Percentiles rank a stretch among this genome's conserved stretches.
Conservation (phyloP, 2,329 filamentous ascomycete species). For the Colletotrichum tropicicola region DNA sequence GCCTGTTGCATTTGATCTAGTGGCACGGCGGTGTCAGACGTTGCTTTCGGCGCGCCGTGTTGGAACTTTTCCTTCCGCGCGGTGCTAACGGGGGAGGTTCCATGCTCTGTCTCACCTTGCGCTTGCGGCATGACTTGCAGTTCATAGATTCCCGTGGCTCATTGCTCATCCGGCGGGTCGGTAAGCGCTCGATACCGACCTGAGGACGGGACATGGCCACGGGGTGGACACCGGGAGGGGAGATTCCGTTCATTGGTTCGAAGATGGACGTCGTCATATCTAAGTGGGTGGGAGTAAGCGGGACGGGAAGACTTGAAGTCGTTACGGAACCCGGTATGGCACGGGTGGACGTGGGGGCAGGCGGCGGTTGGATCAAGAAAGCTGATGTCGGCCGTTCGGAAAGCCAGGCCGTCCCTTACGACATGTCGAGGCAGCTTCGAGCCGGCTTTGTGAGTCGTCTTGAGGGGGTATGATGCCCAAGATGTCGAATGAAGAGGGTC, state of each 20-base stretch:
- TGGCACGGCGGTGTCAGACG: slow-evolving; percentile 21
- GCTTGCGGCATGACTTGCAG: slow-evolving; percentile 92
- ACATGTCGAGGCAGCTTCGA: slow-evolving; percentile 14
- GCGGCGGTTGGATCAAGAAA: slow-evolving; percentile 1
- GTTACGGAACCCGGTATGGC: neutral
- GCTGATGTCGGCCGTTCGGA: slow-evolving; percentile 1
- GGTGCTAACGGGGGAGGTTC: neutral
- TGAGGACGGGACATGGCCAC: slow-evolving; percentile 76
- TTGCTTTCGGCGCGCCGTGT: neutral
- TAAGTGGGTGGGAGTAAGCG: neutral
- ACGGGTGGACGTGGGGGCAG: neutral
- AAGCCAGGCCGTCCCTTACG: slow-evolving; percentile 4
- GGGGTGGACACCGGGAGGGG: slow-evolving; percentile 54
- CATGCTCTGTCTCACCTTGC: slow-evolving; percentile 71
- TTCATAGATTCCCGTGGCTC: slow-evolving; percentile 93
- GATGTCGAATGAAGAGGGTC: neutral
- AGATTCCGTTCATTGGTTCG: slow-evolving; percentile 51
- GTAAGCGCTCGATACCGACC: slow-evolving; percentile 83
- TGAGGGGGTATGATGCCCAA: neutral
- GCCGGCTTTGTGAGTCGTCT: neutral
- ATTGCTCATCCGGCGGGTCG: slow-evolving; percentile 73
- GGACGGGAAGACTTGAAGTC: neutral
- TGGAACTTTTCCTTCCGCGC: neutral
- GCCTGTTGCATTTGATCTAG: slow-evolving; percentile 91
- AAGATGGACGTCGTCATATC: slow-evolving; percentile 50